phyloP scores from a whole-genome alignment of 1,284 basidiomycete species.

The Polyporus tsugae region DNA sequence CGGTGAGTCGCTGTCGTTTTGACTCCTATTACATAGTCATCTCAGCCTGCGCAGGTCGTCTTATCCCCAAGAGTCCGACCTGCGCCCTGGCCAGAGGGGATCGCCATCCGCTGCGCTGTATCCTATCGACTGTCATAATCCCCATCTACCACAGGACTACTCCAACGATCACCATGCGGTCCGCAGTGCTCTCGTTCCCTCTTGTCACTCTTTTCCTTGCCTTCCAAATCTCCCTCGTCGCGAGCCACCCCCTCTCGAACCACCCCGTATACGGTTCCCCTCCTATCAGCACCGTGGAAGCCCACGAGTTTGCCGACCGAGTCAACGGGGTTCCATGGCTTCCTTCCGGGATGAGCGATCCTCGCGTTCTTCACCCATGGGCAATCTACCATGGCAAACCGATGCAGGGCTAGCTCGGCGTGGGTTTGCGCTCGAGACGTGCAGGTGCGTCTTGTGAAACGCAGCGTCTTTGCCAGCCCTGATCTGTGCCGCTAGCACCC shows the following conservation, averaged over 20 bases:
- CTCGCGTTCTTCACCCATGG: constrained; percentile 23
- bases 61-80: background rate
- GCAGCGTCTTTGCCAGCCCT: background rate
- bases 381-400: constrained; percentile 25
- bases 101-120: background rate
- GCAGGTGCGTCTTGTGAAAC: background rate
- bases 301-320: background rate
- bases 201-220: background rate
- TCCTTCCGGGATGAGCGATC: background rate
- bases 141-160: background rate
- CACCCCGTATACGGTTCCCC: background rate
- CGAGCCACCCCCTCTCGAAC: constrained; percentile 5
- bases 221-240: background rate
- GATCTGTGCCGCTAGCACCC: background rate
- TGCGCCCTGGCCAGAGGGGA: background rate
- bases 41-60: background rate
- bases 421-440: background rate
- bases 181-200: background rate
- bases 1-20: background rate
- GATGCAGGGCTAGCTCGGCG: constrained; percentile 15
- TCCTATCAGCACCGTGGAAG: background rate
- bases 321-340: background rate
- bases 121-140: background rate
- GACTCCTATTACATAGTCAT: constrained; percentile 6
- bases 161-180: background rate